Percentiles rank a stretch among this genome's conserved stretches.
Conservation (phyloP, 805 yeast species). For the Metschnikowia noctiluminum region DNA sequence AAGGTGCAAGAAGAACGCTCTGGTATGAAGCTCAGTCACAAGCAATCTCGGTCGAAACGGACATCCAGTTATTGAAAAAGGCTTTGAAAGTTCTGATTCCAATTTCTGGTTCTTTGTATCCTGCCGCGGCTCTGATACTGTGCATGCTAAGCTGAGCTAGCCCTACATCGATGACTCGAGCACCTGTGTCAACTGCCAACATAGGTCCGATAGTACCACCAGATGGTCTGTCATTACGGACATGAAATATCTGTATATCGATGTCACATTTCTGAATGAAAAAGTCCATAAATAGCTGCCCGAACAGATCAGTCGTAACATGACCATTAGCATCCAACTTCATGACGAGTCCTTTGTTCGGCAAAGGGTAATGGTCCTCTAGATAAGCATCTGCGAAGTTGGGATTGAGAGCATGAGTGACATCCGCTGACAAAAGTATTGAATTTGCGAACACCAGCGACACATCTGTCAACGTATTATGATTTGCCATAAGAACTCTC, state of each 20-base stretch:
- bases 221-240: conserved; percentile 38
- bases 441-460: conserved; percentile 28
- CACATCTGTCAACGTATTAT: conserved; percentile 4
- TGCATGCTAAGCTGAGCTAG: conserved; percentile 44
- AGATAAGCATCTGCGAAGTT: conserved; percentile 34
- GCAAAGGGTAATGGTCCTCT: conserved; percentile 33
- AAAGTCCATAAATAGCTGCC: conserved; percentile 23
- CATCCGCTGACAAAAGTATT: conserved; percentile 39
- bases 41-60: conserved; percentile 8
- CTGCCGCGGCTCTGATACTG: conserved; percentile 36
- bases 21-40: conserved; percentile 1
- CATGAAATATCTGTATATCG: conserved; percentile 36
- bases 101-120: conserved; percentile 37
- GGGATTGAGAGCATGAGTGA: conserved; percentile 43
- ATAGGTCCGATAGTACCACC: conserved; percentile 45
- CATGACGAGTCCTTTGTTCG: conserved; percentile 36
- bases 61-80: conserved; percentile 30
- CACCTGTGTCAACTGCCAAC: conserved; percentile 34
- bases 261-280: conserved; percentile 25
- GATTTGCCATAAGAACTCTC: conserved; percentile 10
- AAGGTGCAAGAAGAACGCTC: too few species aligned
- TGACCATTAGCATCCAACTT: conserved; percentile 38
- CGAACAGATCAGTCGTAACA: conserved; percentile 36
- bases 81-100: conserved; percentile 33
- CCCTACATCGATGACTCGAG: conserved; percentile 40